Evolutionary conservation across 2,329 filamentous ascomycete species (phyloP).

Genomic region (Clarireedia sp.): DNA sequence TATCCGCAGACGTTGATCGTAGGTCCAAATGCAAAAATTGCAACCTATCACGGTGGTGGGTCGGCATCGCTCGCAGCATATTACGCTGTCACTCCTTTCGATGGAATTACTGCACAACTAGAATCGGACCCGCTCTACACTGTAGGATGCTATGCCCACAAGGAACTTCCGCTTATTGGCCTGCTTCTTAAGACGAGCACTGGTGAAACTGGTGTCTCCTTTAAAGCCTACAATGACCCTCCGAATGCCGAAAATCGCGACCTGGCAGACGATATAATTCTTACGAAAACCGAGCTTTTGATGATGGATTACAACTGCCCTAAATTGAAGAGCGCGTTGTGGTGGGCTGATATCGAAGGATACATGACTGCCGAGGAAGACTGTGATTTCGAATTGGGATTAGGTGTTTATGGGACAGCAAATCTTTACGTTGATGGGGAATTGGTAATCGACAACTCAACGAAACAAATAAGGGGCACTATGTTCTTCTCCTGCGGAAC

Average conservation of each 20-base stretch:
- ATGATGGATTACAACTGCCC: conserved; percentile 44
- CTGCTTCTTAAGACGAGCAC: conserved; percentile 41
- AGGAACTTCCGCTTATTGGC: conserved; percentile 43
- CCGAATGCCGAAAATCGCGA: conserved; percentile 39
- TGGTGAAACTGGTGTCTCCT: conserved; percentile 52
- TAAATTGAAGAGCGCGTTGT: conserved; percentile 23
- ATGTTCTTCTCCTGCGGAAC: conserved; percentile 34
- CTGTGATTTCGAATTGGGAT: conserved; percentile 30
- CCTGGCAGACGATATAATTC: conserved; percentile 42
- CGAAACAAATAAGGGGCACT: conserved; percentile 30
- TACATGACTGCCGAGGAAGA: conserved; percentile 25
- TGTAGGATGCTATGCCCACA: conserved; percentile 55
- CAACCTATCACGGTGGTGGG: conserved; percentile 54
- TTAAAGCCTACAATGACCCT: conserved; percentile 53
- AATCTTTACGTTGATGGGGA: conserved; percentile 30
- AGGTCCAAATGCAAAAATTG: conserved; percentile 49
- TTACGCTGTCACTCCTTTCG: conserved; percentile 64
- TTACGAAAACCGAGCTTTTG: conserved; percentile 37
- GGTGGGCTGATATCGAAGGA: conserved; percentile 34
- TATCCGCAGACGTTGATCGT: conserved; percentile 40
- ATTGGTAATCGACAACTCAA: conserved; percentile 29
- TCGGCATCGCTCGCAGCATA: conserved; percentile 54
- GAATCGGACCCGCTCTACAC: conserved; percentile 35
- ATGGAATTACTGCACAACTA: conserved; percentile 45
- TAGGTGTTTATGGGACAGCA: conserved; percentile 32